Evolutionary conservation across 768 basidiomycete species (phyloP), one percentile per base, ranked within the genome.

Genomic region (Termitomyces sp.): DNA sequence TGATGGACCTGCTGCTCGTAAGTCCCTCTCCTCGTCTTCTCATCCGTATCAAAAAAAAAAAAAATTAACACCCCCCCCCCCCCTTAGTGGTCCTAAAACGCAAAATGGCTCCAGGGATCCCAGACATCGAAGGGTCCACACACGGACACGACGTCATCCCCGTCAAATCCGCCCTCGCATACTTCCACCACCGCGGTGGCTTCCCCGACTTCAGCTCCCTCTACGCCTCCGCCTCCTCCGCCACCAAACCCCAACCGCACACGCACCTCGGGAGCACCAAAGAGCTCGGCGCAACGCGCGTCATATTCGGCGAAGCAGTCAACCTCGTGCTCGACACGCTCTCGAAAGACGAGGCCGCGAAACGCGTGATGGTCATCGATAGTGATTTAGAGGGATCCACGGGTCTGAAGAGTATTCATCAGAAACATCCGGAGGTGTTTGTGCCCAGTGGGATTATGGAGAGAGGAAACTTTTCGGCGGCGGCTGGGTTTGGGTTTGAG

Each of bases 301-400:
- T 89, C 44, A 77, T 90, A 12, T 95, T 95, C 66, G 93, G 93
- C 33, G 90, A 94, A 67, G 90, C 93, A 11, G 92, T 93, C 55
- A 89, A 87, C 70, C 59, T 78, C 63, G 92, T 94, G 1, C 81
- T 95, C 20, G 92, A 94, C 67, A 81, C 78, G 36, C 75, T 92
- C 52, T 79, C 79, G 68, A 91, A 88, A 73, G 89, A 91, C 70
- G 91, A 92, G 68, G 88, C 88, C 1, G 83, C 83, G 11, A 80
- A 80, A 73, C 92, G 87, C 71, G 92, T 94, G 46, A 85, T 94
- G 86, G 91, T 92, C 61, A 92, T 95, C 63, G 93, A 94, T 69
- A 90, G 89, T 68, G 92, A 94, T 70, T 75, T 94, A 51, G 92
- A 95, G 78, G 93, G 93, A 38, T 94, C 93, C 0, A 95, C 93